Evolutionary conservation across 1,284 basidiomycete genomes (phyloP), one percentile per base, ranked within the genome.

Genomic region (Apiotrichum sp.): DNA sequence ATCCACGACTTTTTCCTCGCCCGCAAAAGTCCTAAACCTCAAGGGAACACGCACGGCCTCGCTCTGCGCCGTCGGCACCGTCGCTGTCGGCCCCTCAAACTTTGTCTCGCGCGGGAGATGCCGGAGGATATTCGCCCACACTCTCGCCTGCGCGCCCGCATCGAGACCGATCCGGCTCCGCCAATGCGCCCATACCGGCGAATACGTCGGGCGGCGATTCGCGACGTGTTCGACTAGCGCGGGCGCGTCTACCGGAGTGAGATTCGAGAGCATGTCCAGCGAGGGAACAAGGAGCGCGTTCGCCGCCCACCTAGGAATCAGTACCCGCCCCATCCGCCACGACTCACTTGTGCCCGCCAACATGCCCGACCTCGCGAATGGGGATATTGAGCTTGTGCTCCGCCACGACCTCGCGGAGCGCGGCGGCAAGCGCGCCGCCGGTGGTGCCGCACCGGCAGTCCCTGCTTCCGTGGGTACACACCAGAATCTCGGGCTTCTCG

Each of bases 291-390:
- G 76, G 32, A 91, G 74, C 2, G 88, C 68, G 70, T 91, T 92
- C 1, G 86, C 88, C 1, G 89, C 89, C 68, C 84, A 86, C 67
- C 87, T 89, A 52, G 14, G 22, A 22, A 22, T 22, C 22, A 22
- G 22, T 22, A 22, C 22, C 22, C 22, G 22, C 22, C 22, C 22
- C 22, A 22, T 22, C 22, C 22, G 22, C 22, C 22, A 22, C 22
- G 11, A 70, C 85, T 68, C 70, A 90, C 87, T 87, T 82, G 76
- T 93, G 89, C 31, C 88, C 88, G 2, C 89, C 89, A 44, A 92
- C 85, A 75, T 92, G 89, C 1, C 81, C 86, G 11, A 87, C 81
- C 62, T 88, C 84, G 2, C 82, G 82, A 2, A 91, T 75, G 48
- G 75, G 77, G 3, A 77, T 39, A 3, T 38, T 32, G 6, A 52